Evolutionary conservation across 2,329 filamentous ascomycete species (phyloP).

Genomic region (Rutstroemia sp.): DNA sequence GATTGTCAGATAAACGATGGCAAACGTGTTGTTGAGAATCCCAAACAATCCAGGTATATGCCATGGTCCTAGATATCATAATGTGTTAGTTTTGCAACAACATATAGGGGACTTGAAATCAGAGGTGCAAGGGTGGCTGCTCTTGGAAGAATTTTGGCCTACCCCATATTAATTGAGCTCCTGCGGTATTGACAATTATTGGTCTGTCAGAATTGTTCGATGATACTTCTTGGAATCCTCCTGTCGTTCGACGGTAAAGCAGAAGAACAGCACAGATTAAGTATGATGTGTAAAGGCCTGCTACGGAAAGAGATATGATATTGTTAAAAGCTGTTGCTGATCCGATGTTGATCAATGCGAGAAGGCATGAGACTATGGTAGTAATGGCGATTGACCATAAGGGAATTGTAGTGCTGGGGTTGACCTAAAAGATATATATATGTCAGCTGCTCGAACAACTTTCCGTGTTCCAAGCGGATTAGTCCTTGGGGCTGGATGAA

Average conservation of each 20-base stretch:
- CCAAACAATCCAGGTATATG: conserved; percentile 31
- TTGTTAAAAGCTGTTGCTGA: conserved; percentile 43
- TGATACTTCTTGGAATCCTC: neutral
- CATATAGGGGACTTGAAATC: neutral
- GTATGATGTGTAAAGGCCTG: conserved; percentile 9
- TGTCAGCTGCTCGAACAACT: neutral
- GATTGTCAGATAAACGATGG: conserved; percentile 36
- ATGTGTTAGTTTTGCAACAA: neutral
- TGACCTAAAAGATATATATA: neutral
- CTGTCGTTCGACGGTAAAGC: conserved; percentile 7
- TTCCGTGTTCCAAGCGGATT: no score
- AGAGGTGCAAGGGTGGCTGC: neutral
- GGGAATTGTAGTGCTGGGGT: neutral
- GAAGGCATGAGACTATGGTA: conserved; percentile 1
- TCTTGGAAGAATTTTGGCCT: neutral
- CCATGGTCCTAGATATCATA: conserved; percentile 2
- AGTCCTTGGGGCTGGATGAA: no score
- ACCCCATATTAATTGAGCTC: conserved; percentile 6
- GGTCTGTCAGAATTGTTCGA: neutral
- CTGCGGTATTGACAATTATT: neutral
- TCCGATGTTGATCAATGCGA: conserved; percentile 38
- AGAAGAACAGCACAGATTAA: conserved; percentile 6
- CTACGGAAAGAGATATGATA: conserved; percentile 36
- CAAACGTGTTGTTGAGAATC: conserved; percentile 34
- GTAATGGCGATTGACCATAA: conserved; percentile 4